Base-by-base conservation (phyloP, 164 flowering plant species). In the Taxillus chinensis region DNA sequence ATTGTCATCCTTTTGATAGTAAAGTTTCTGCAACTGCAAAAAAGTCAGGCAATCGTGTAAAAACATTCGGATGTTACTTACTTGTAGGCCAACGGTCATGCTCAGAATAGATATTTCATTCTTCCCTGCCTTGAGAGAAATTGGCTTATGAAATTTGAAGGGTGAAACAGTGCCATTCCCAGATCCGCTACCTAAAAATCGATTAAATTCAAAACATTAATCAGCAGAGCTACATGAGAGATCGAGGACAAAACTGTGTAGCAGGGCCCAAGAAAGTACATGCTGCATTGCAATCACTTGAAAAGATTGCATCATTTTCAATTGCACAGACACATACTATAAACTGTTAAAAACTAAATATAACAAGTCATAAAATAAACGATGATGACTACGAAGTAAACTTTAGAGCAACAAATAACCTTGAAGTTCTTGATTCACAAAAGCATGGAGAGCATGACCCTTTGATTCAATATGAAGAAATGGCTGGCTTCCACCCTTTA, bases 81-180 rank as follows among this genome's bases (percentile, higher is more conserved):
- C 99, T 69, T 77, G 84, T 60, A 89, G 70, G 56, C 99, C 99
- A 62, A 95, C 97, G 59, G 99, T 86, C 97, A 95, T 82, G 83
- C 93, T 82, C 59, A 95, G 73, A 60, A 95, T 74, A 59, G 91
- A 86, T 75, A 95, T 83, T 62, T 91, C 89, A 70, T 95, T 95
- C 62, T 79, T 80, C 57, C 99, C 99, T 48, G 86, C 80, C 73
- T 80, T 87, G 54, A 91, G 87, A 69, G 83, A 48, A 60, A 95
- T 77, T 45, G 93, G 84, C 54, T 62, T 72, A 62, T 67, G 67
- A 53, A 77, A 79, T 55, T 77, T 79, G 76, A 82, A 91, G 52
- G 82, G 62, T 8, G 79, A 62, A 52, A 78, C 68, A 0, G 82
- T 63, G 15, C 90, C 97, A 78, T 79, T 95, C 67, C 99, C 99